phyloP scores from a whole-genome alignment of 495 filamentous ascomycete species.

The Aspergillus asperescens region DNA sequence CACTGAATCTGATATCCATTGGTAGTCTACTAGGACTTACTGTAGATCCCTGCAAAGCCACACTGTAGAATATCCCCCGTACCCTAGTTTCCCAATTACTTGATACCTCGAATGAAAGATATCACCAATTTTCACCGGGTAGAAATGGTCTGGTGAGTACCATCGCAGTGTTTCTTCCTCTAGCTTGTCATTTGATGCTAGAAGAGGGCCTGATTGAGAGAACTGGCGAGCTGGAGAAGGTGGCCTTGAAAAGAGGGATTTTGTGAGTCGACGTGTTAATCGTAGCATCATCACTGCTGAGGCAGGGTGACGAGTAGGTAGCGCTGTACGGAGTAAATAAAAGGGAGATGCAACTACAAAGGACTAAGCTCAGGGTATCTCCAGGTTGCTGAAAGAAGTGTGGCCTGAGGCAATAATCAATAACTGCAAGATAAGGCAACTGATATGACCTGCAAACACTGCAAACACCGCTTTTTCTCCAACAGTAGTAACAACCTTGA shows the following conservation, averaged over 20 bases:
- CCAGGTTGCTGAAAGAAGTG: too few species aligned
- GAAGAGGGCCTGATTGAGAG: too few species aligned
- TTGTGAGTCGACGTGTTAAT: too few species aligned
- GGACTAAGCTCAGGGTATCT: too few species aligned
- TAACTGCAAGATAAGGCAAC: not conserved
- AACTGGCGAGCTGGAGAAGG: too few species aligned
- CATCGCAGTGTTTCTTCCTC: conserved; percentile 22
- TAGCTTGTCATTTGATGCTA: conserved; percentile 13
- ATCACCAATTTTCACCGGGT: conserved; percentile 46
- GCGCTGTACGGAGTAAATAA: too few species aligned
- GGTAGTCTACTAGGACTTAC: conserved; percentile 28
- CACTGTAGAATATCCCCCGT: conserved; percentile 45
- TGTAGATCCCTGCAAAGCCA: conserved; percentile 49
- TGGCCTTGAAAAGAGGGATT: too few species aligned
- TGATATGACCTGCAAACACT: not conserved
- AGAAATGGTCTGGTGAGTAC: conserved; percentile 41
- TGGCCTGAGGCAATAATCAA: not conserved
- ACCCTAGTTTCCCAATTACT: conserved; percentile 51
- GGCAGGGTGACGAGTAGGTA: too few species aligned
- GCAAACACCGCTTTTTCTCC: not conserved
- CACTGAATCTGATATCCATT: too few species aligned
- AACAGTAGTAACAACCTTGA: not conserved
- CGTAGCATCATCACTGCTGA: too few species aligned
- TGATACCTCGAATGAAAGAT: conserved; percentile 46
- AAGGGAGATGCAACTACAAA: too few species aligned